Conservation (phyloP, 2,329 filamentous ascomycete genomes). For the Chaetothyriales sp. region DNA sequence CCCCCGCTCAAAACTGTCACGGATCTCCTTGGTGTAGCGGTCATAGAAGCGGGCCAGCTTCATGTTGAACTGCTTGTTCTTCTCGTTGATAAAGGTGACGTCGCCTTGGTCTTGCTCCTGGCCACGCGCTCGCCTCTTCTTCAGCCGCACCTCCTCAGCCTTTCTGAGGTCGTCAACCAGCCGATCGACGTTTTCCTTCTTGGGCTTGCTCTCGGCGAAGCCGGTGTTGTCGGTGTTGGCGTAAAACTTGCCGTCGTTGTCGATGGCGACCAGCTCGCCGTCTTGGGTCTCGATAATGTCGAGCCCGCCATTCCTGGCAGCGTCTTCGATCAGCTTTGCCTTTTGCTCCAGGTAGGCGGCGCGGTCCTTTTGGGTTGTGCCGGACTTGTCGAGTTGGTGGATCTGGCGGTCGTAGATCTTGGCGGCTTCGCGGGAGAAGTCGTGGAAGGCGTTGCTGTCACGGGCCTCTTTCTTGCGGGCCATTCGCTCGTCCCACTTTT, state of each 20-base stretch:
- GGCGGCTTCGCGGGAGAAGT: constrained; percentile 73
- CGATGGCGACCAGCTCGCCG: constrained; percentile 85
- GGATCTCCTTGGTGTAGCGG: constrained; percentile 93
- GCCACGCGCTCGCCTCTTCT: constrained; percentile 71
- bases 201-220: constrained; percentile 74
- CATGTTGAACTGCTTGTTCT: constrained; percentile 99
- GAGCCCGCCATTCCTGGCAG: constrained; percentile 68
- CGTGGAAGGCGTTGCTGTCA: constrained; percentile 78
- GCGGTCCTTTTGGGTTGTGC: constrained; percentile 35
- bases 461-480: constrained; percentile 70
- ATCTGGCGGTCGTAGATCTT: constrained; percentile 93
- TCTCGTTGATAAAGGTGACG: constrained; percentile 98
- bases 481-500: constrained; percentile 82
- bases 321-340: constrained; percentile 68
- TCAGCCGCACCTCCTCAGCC: constrained; percentile 73
- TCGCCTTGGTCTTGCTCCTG: constrained; percentile 71
- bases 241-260: constrained; percentile 82
- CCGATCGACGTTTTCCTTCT: constrained; percentile 73
- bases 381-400: constrained; percentile 52
- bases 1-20: constrained; percentile 93
- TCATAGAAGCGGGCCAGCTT: constrained; percentile 94
- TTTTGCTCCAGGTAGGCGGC: constrained; percentile 60
- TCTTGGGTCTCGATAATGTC: constrained; percentile 94
- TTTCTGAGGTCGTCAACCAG: constrained; percentile 75
- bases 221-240: constrained; percentile 70